A percentile compares a stretch with the other conserved stretches of the same genome.
Evolutionary conservation across 495 filamentous ascomycete species (phyloP).

Genomic region (Xylaria grammica): DNA sequence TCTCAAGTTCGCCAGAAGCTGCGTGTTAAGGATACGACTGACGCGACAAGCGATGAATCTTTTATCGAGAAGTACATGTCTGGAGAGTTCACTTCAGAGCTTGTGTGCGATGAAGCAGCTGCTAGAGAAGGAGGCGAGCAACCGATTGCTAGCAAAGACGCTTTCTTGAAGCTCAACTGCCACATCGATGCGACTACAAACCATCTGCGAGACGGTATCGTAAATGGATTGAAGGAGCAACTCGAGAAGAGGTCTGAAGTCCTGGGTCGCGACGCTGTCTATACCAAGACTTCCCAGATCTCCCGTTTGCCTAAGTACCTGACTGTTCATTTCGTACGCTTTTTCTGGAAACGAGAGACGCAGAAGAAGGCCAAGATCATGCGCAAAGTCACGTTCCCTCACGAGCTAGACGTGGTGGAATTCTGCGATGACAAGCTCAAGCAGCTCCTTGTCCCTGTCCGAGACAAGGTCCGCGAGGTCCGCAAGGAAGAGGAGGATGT

Average conservation of each 20-base stretch:
- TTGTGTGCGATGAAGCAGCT: slow-evolving; percentile 81
- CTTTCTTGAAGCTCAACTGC: slow-evolving; percentile 92
- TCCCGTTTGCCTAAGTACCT: slow-evolving; percentile 91
- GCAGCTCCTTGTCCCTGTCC: slow-evolving; percentile 81
- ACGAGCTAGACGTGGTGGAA: slow-evolving; percentile 90
- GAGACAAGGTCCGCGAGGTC: slow-evolving; percentile 94
- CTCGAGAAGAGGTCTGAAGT: slow-evolving; percentile 85
- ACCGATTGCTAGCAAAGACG: slow-evolving; percentile 66
- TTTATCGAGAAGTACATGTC: slow-evolving; percentile 92
- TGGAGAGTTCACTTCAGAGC: slow-evolving; percentile 74
- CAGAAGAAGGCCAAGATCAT: slow-evolving; percentile 99
- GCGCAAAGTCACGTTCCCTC: slow-evolving; percentile 95
- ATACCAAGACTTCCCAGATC: slow-evolving; percentile 90
- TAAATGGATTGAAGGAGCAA: slow-evolving; percentile 80
- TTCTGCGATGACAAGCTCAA: slow-evolving; percentile 91
- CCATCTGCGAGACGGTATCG: slow-evolving; percentile 85
- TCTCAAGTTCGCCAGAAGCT: slow-evolving; percentile 83
- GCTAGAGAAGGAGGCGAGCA: slow-evolving; percentile 79
- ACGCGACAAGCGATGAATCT: slow-evolving; percentile 58
- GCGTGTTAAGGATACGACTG: slow-evolving; percentile 61
- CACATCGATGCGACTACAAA: slow-evolving; percentile 87
- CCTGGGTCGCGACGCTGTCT: slow-evolving; percentile 77
- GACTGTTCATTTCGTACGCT: slow-evolving; percentile 96
- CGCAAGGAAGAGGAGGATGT: slow-evolving; percentile 93
- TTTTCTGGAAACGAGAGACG: slow-evolving; percentile 93